Percentiles rank a stretch among this genome's conserved stretches.
These are phyloP conservation scores for Alternaria consortialis DNA, from an alignment of 2,329 filamentous ascomycete species.

Conservation along the genomic window DNA sequence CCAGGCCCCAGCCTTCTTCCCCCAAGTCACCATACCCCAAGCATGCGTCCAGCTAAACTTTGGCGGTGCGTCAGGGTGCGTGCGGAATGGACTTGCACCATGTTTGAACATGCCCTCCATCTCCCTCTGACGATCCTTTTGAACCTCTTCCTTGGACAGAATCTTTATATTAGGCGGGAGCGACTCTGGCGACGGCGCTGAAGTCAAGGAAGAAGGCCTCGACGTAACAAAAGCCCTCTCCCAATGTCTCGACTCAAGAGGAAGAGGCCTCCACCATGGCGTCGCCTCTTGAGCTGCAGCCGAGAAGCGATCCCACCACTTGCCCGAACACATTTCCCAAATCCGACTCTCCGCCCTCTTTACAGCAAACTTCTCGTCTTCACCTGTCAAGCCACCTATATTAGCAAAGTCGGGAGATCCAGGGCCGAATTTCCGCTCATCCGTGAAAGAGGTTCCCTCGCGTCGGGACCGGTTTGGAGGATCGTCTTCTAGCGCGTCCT, in stretches of 20 bases:
- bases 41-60: slow-evolving; percentile 63
- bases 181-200: not conserved
- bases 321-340: slow-evolving; percentile 80
- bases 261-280: slow-evolving; percentile 74
- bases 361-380: slow-evolving; percentile 84
- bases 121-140: slow-evolving; percentile 36
- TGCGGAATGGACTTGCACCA: slow-evolving; percentile 58
- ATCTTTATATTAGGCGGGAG: slow-evolving; percentile 27
- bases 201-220: not conserved
- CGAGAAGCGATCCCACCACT: slow-evolving; percentile 75
- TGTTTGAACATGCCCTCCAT: slow-evolving; percentile 51
- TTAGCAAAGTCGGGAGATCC: slow-evolving; percentile 69
- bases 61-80: slow-evolving; percentile 56
- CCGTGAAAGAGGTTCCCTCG: slow-evolving; percentile 34
- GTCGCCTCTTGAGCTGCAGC: slow-evolving; percentile 56
- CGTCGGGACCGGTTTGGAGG: slow-evolving; percentile 55
- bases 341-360: slow-evolving; percentile 78
- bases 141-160: slow-evolving; percentile 27
- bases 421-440: slow-evolving; percentile 34
- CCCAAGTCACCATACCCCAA: slow-evolving; percentile 64
- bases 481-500: slow-evolving; percentile 60
- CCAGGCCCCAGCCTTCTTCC: slow-evolving; percentile 62
- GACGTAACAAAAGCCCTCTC: slow-evolving; percentile 51
- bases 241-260: slow-evolving; percentile 72
- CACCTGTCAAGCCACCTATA: slow-evolving; percentile 74